phyloP scores from a whole-genome alignment of 2,329 filamentous ascomycete species.

The Chalara sp. region DNA sequence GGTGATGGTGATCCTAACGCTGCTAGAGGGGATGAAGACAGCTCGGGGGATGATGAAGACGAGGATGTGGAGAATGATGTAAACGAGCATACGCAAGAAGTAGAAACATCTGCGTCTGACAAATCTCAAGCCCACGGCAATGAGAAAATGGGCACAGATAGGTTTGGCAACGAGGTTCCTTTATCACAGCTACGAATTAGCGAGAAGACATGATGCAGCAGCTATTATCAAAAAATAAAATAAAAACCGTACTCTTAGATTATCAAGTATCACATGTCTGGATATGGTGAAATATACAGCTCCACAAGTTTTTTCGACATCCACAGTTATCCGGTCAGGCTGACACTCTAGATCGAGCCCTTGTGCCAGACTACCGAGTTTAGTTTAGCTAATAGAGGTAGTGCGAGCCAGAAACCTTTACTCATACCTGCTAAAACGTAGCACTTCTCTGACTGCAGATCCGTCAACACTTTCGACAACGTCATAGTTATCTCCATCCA shows the following conservation, averaged over 20 bases:
- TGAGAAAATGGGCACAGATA: not conserved
- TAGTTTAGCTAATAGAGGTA: no score
- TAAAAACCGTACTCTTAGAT: not conserved
- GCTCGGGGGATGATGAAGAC: constrained; percentile 29
- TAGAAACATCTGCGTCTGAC: not conserved
- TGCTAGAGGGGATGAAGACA: constrained; percentile 28
- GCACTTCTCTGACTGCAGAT: no score
- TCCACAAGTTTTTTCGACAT: no score
- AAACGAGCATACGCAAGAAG: constrained; percentile 23
- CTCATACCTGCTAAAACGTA: no score
- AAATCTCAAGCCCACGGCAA: not conserved
- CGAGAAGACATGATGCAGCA: constrained; percentile 23
- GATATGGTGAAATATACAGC: no score
- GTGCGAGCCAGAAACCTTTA: no score
- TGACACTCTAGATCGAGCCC: no score
- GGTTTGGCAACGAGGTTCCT: constrained; percentile 9
- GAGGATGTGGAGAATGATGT: constrained; percentile 29
- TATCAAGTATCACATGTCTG: no score
- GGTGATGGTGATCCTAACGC: constrained; percentile 29
- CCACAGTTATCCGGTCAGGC: no score
- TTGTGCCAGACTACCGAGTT: no score
- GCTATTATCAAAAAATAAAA: not conserved
- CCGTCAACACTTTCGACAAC: no score
- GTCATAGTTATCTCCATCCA: not conserved
- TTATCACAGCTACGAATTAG: constrained; percentile 19